Evolutionary conservation across 2,329 filamentous ascomycete species (phyloP), one percentile per base, ranked within the genome.

Genomic region (Sporothrix brasiliensis): DNA sequence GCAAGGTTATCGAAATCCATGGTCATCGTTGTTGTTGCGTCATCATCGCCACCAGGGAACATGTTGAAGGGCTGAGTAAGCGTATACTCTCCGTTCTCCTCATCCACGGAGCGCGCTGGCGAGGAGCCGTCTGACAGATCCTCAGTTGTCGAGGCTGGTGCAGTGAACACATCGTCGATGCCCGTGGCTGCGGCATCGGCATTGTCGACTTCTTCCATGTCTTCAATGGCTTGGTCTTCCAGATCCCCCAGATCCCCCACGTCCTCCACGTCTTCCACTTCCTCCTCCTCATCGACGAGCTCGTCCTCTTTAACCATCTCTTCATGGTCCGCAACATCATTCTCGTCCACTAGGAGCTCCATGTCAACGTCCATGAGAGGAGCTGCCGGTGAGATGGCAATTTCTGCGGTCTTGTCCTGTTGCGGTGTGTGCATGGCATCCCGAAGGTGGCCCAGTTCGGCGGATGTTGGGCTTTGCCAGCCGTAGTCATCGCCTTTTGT

Each of bases 21-120:
- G 70, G 71, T 49, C 74, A 72, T 69, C 0, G 69, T 71, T 1
- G 39, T n/a, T 9, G 72, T 77, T 13, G 75, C 76, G 30, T 76
- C 75, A 21, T 75, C 73, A 14, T 66, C 66, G 7, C 30, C 52
- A 2, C 44, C 21, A 39, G 39, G 21, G 14, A 66, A 54, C 60
- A 71, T 60, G 27, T 72, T 66, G 24, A 74, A 68, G 7, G 73
- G 56, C 34, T 69, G 69, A 2, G 72, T 73, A 13, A 73, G 49
- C 5, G 72, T 73, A 39, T 72, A 68, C 19, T 67, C 52, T 14
- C n/a, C 52, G 14, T 41, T 30, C 4, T 68, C 67, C 19, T 60
- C 67, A n/a, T 68, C 67, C 7, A 21, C 53, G 13, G 67, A 68
- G n/a, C 21, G 67, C 19, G 67, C n/a, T 2, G 67, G 53, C 13